These are phyloP conservation scores for Lyophyllum atratum DNA, from an alignment of 768 basidiomycete genomes.

Conservation along the genomic window DNA sequence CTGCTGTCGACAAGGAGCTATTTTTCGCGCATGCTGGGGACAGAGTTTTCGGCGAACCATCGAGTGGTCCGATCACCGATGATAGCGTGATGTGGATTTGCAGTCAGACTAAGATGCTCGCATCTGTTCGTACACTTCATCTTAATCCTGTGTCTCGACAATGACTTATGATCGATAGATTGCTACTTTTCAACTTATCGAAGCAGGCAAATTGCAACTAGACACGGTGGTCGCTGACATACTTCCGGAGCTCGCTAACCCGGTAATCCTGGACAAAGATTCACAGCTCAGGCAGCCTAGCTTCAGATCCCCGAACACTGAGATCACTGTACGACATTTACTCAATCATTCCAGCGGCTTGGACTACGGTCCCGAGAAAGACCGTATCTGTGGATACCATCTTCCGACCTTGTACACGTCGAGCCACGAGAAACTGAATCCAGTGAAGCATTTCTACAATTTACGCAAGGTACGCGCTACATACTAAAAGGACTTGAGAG, in stretches of 20 bases:
- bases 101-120: conserved; percentile 37
- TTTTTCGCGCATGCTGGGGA: conserved; percentile 26
- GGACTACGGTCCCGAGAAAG: conserved; percentile 11
- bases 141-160: not conserved
- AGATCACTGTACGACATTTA: conserved; percentile 22
- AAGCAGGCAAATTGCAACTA: conserved; percentile 29
- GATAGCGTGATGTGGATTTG: conserved; percentile 38
- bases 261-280: conserved; percentile 13
- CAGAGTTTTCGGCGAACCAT: conserved; percentile 25
- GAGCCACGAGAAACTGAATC: conserved; percentile 17
- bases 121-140: conserved; percentile 25
- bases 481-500: not conserved
- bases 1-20: conserved; percentile 27
- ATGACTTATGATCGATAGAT: conserved; percentile 20
- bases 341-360: conserved; percentile 29
- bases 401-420: conserved; percentile 7
- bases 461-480: conserved; percentile 14
- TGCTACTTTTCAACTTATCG: conserved; percentile 35
- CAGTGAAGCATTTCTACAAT: conserved; percentile 15
- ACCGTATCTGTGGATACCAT: not conserved
- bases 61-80: conserved; percentile 21
- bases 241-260: conserved; percentile 31
- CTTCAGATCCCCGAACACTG: conserved; percentile 11
- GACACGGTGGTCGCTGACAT: conserved; percentile 28
- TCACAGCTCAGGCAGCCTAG: not conserved